Percentiles rank a stretch among this genome's conserved stretches.
These are phyloP conservation scores for Schwanniomyces sp. DNA, from an alignment of 805 yeast species.

Conservation along the genomic window DNA sequence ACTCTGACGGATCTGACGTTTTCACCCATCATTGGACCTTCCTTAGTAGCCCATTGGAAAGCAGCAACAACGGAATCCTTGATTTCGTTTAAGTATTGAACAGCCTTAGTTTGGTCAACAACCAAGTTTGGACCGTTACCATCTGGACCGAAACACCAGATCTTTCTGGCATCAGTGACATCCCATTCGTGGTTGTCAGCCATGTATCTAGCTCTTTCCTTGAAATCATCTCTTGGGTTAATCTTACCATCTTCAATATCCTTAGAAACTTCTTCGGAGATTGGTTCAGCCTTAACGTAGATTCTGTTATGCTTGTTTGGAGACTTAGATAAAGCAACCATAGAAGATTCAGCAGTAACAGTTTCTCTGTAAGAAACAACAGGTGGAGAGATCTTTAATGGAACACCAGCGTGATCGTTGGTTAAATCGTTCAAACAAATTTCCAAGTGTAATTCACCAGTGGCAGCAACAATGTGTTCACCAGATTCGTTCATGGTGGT, in stretches of 20 bases:
- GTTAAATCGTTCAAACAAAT: slow-evolving; percentile 94
- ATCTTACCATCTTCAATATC: slow-evolving; percentile 94
- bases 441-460: slow-evolving; percentile 99
- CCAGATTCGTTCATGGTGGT: slow-evolving; percentile 87
- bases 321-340: slow-evolving; percentile 96
- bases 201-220: slow-evolving; percentile 97
- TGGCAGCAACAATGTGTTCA: slow-evolving; percentile 99
- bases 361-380: slow-evolving; percentile 99
- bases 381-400: slow-evolving; percentile 96
- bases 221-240: slow-evolving; percentile 96
- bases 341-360: slow-evolving; percentile 88
- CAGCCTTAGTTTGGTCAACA: slow-evolving; percentile 99
- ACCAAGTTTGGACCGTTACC: slow-evolving; percentile 98
- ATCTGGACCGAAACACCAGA: slow-evolving; percentile 99
- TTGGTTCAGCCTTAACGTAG: slow-evolving; percentile 95
- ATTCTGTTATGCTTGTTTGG: slow-evolving; percentile 99
- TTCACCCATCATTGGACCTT: slow-evolving; percentile 99
- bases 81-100: slow-evolving; percentile 97
- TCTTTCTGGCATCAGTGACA: slow-evolving; percentile 99
- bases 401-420: slow-evolving; percentile 99
- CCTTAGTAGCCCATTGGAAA: slow-evolving; percentile 99
- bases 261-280: slow-evolving; percentile 85
- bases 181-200: slow-evolving; percentile 99
- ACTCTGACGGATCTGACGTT: slow-evolving; percentile 92
- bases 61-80: slow-evolving; percentile 99